Evolutionary conservation across 495 filamentous ascomycete genomes (phyloP).

Genomic region (Cryomyces minteri): DNA sequence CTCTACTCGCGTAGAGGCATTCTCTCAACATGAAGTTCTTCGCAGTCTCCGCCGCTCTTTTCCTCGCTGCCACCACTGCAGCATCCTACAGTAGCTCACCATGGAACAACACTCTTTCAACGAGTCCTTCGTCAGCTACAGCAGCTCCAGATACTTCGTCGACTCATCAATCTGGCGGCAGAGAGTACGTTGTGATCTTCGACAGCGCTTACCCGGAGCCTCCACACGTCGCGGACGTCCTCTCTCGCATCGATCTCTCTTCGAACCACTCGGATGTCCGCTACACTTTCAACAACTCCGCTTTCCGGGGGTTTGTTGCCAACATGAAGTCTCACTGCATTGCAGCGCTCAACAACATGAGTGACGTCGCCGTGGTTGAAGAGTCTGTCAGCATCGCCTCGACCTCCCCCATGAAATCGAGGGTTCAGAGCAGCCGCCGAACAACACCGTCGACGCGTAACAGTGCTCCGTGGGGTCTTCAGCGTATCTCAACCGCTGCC

Average conservation of each 20-base stretch:
- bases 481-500: conserved; percentile 24
- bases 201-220: conserved; percentile 7
- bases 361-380: conserved; percentile 22
- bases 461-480: conserved; percentile 28
- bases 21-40: neutral
- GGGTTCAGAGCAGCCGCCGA: neutral
- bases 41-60: neutral
- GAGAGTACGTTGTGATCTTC: conserved; percentile 23
- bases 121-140: neutral
- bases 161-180: conserved; percentile 12
- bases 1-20: neutral
- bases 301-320: conserved; percentile 27
- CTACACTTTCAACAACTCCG: conserved; percentile 25
- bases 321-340: conserved; percentile 20
- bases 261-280: conserved; percentile 13
- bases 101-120: neutral
- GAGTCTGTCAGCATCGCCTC: conserved; percentile 7
- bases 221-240: conserved; percentile 13
- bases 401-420: neutral
- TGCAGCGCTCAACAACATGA: conserved; percentile 19
- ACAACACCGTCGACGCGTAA: conserved; percentile 3
- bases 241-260: conserved; percentile 11
- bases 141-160: neutral
- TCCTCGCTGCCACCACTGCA: neutral
- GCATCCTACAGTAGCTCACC: neutral